phyloP scores from a whole-genome alignment of 495 filamentous ascomycete genomes.

The Neurospora sp. region DNA sequence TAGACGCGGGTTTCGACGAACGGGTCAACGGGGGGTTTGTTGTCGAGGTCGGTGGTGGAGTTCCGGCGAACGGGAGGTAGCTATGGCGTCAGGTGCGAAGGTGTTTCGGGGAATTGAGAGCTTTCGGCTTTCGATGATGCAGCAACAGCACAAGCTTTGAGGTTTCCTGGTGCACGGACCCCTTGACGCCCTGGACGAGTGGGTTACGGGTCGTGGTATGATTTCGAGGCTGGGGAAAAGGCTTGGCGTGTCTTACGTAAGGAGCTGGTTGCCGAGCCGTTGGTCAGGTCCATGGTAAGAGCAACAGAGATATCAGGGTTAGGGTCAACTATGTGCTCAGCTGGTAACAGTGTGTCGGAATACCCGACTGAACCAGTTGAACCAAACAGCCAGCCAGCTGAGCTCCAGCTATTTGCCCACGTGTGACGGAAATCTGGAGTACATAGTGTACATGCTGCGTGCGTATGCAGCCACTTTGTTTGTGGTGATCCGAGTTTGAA shows the following conservation, averaged over 20 bases:
- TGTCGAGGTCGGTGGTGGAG: slow-evolving; percentile 5
- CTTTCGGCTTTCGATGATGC: slow-evolving; percentile 3
- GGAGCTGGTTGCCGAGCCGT: background rate
- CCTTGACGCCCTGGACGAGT: background rate
- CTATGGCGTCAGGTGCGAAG: background rate
- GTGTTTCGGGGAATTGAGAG: background rate
- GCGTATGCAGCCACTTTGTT: background rate
- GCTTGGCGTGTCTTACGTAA: slow-evolving; percentile 12
- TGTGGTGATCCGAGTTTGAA: background rate
- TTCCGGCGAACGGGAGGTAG: slow-evolving; percentile 1
- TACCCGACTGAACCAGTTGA: background rate
- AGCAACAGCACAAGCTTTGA: slow-evolving; percentile 6
- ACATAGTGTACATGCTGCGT: background rate
- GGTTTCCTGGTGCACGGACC: background rate
- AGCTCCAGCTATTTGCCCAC: background rate
- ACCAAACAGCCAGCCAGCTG: background rate
- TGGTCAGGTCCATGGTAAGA: background rate
- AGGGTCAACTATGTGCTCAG: background rate
- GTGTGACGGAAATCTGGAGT: background rate
- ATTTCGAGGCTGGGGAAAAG: slow-evolving; percentile 10
- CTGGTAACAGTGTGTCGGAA: background rate
- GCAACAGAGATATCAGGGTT: background rate
- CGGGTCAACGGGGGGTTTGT: slow-evolving; percentile 6
- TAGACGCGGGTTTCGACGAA: background rate
- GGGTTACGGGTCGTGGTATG: slow-evolving; percentile 7